Conservation (phyloP, 345 rosid species). For the Corchorus olitorius region DNA sequence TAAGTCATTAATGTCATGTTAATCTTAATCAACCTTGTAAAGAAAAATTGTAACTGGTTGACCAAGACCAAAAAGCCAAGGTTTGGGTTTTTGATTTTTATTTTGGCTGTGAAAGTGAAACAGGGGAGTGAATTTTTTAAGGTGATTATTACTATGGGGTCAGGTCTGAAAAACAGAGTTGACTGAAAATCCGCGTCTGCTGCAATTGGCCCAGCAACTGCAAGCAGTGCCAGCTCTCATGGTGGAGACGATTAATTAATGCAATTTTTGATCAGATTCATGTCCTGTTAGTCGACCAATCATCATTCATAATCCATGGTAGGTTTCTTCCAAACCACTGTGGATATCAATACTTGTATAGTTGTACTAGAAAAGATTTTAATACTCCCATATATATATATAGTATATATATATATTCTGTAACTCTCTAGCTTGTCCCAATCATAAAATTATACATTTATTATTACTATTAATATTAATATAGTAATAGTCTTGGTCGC, state of each 20-base stretch:
- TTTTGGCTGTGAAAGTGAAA: neutral
- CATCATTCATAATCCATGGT: neutral
- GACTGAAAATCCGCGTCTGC: neutral
- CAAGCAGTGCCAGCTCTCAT: neutral
- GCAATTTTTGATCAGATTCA: neutral
- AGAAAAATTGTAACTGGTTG: too few species aligned
- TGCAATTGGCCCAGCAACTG: neutral
- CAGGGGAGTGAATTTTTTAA: neutral
- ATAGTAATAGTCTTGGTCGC: too few species aligned
- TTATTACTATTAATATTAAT: too few species aligned
- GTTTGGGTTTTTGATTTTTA: neutral
- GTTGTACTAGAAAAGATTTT: too few species aligned
- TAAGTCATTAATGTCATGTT: neutral
- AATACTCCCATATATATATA: too few species aligned
- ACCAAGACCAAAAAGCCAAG: too few species aligned
- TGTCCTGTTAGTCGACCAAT: neutral
- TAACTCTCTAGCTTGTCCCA: too few species aligned
- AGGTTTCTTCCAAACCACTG: neutral
- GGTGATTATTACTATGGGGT: neutral
- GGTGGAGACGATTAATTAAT: neutral
- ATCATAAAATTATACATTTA: too few species aligned
- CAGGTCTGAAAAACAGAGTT: slow-evolving; percentile 3
- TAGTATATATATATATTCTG: too few species aligned
- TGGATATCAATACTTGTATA: too few species aligned
- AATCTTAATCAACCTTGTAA: neutral